phyloP scores from a whole-genome alignment of 306 rosid genomes.

The Medicago lupulina region DNA sequence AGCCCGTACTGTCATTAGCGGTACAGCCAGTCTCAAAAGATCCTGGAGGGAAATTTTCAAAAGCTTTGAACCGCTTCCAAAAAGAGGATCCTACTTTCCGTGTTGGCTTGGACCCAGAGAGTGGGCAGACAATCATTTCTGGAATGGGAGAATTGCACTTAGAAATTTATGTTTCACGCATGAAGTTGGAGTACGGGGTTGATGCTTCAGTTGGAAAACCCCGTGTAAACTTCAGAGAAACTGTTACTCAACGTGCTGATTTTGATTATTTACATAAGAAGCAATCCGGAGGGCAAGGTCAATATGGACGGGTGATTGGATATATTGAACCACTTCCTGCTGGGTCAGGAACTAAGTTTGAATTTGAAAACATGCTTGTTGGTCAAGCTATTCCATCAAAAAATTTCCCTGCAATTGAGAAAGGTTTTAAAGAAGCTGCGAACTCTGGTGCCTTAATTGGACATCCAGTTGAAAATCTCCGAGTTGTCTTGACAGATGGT shows the following conservation, averaged over 20 bases:
- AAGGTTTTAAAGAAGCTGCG: background rate
- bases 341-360: background rate
- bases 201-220: background rate
- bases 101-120: conserved; percentile 93
- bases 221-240: background rate
- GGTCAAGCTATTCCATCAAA: background rate
- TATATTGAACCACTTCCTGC: background rate
- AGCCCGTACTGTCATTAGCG: background rate
- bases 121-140: conserved; percentile 52
- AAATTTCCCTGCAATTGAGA: background rate
- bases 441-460: background rate
- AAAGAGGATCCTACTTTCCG: conserved; percentile 94
- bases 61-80: conserved; percentile 93
- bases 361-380: background rate
- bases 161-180: background rate
- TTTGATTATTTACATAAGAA: background rate
- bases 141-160: background rate
- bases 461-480: background rate
- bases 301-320: background rate
- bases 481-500: background rate
- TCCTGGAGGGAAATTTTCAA: conserved; percentile 91
- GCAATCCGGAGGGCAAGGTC: background rate
- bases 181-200: background rate
- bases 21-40: conserved; percentile 85
- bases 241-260: background rate